Evolutionary conservation across 306 rosid species (phyloP).

Genomic region (Vicia faba): DNA sequence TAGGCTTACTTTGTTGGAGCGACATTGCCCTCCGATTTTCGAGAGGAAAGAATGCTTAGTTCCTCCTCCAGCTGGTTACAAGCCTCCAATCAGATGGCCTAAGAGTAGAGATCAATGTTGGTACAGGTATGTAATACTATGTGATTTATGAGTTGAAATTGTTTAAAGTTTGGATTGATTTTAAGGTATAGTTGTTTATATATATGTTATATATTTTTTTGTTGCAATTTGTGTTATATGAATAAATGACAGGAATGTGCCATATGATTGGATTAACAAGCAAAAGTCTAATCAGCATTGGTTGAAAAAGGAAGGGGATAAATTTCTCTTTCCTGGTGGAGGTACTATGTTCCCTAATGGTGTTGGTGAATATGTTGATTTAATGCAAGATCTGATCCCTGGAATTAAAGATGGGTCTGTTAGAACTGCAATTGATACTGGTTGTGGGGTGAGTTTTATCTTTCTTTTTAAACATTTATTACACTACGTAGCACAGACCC

Average conservation of each 20-base stretch:
- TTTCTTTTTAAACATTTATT: not conserved
- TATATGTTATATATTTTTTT: no score
- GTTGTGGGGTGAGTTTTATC: conserved; percentile 90
- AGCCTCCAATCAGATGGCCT: conserved; percentile 95
- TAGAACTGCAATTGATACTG: conserved; percentile 96
- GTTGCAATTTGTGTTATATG: conserved; percentile 1
- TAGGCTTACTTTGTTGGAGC: conserved; percentile 89
- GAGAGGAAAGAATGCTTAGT: conserved; percentile 92
- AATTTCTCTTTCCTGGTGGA: conserved; percentile 98
- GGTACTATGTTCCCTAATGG: conserved; percentile 99
- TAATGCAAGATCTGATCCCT: conserved; percentile 90
- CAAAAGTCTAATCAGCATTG: conserved; percentile 95
- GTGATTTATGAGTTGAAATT: not conserved
- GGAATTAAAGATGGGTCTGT: conserved; percentile 91
- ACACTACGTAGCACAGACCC: not conserved
- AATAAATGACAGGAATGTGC: conserved; percentile 87
- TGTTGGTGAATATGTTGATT: conserved; percentile 86
- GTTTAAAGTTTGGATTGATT: conserved; percentile 17
- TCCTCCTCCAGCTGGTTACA: conserved; percentile 95
- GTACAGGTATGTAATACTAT: conserved; percentile 71
- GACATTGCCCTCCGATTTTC: conserved; percentile 85
- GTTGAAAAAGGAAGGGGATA: conserved; percentile 95
- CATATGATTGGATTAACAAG: conserved; percentile 95
- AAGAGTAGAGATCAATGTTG: conserved; percentile 91
- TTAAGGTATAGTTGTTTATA: conserved; percentile 8